Evolutionary conservation across 192 early-diverging fungal species (phyloP).

Genomic region (Spinellus fusiger): DNA sequence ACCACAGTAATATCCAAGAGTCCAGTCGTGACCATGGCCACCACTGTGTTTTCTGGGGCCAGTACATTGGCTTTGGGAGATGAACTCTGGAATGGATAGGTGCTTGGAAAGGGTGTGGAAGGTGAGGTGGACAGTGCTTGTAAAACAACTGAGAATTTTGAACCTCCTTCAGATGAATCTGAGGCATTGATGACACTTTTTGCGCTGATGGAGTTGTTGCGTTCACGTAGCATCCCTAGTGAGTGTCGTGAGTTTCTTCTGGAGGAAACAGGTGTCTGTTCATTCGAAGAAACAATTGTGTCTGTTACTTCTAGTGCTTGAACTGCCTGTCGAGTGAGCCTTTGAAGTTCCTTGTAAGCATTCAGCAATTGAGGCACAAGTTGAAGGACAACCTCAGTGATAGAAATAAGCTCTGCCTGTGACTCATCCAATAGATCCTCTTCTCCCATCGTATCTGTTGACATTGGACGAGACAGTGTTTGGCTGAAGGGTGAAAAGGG

Average conservation of each 20-base stretch:
- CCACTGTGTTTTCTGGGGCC: constrained; percentile 1
- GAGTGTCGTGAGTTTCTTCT: constrained; percentile 8
- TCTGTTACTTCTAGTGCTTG: constrained; percentile 5
- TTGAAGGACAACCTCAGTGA: constrained; percentile 14
- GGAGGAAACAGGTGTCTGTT: neutral
- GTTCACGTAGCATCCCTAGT: constrained; percentile 19
- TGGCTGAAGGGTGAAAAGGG: constrained; percentile 11
- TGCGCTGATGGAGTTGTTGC: constrained; percentile 12
- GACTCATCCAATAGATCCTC: constrained; percentile 19
- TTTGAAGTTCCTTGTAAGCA: constrained; percentile 27
- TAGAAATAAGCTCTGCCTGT: neutral
- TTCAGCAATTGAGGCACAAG: constrained; percentile 25
- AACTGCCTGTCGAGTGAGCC: constrained; percentile 9
- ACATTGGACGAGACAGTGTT: constrained; percentile 9
- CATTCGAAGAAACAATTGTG: neutral
- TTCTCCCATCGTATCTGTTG: constrained; percentile 4
- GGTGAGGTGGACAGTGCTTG: constrained; percentile 24
- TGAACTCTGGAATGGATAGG: constrained; percentile 19
- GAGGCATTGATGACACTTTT: neutral
- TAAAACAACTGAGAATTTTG: constrained; percentile 9
- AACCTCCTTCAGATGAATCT: neutral
- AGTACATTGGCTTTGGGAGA: neutral
- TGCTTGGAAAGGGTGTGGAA: constrained; percentile 17
- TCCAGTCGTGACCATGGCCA: constrained; percentile 26
- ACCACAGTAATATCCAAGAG: constrained; percentile 29